Evolutionary conservation across 2,329 filamentous ascomycete species (phyloP).

Genomic region (Talaromyces funiculosus): DNA sequence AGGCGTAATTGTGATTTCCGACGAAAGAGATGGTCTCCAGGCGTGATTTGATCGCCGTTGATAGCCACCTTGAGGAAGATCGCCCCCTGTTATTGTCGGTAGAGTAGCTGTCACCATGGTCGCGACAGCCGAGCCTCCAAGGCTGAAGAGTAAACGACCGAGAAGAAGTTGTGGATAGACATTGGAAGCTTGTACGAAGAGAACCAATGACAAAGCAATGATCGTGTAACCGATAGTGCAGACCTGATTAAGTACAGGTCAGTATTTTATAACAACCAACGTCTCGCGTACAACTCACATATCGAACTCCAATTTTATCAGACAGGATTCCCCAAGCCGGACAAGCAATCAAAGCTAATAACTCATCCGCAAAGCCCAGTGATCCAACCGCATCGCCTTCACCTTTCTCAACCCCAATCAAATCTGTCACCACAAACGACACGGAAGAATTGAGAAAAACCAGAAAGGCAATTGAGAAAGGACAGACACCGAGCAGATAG

Average conservation of each 20-base stretch:
- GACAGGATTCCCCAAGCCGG: constrained; percentile 47
- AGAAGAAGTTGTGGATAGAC: constrained; percentile 85
- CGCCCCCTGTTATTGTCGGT: constrained; percentile 56
- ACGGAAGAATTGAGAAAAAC: constrained; percentile 61
- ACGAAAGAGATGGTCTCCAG: constrained; percentile 50
- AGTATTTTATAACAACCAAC: background rate
- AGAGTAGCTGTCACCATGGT: constrained; percentile 98
- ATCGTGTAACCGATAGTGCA: constrained; percentile 72
- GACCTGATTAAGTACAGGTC: constrained; percentile 29
- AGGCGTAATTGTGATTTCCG: constrained; percentile 56
- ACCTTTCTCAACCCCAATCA: constrained; percentile 51
- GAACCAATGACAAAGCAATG: constrained; percentile 67
- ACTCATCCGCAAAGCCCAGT: constrained; percentile 46
- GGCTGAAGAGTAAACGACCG: constrained; percentile 77
- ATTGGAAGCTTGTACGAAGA: constrained; percentile 80
- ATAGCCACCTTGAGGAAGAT: constrained; percentile 19
- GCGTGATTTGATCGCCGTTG: constrained; percentile 17
- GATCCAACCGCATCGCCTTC: constrained; percentile 58
- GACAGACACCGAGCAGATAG: constrained; percentile 57
- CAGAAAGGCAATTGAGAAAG: constrained; percentile 61
- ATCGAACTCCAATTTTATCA: constrained; percentile 44
- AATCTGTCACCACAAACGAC: constrained; percentile 60
- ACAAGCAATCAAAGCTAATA: constrained; percentile 45
- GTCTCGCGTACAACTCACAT: constrained; percentile 29
- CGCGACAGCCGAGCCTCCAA: constrained; percentile 87